Base-by-base conservation (phyloP, 2,329 filamentous ascomycete species). In the Corynespora cassiicola region DNA sequence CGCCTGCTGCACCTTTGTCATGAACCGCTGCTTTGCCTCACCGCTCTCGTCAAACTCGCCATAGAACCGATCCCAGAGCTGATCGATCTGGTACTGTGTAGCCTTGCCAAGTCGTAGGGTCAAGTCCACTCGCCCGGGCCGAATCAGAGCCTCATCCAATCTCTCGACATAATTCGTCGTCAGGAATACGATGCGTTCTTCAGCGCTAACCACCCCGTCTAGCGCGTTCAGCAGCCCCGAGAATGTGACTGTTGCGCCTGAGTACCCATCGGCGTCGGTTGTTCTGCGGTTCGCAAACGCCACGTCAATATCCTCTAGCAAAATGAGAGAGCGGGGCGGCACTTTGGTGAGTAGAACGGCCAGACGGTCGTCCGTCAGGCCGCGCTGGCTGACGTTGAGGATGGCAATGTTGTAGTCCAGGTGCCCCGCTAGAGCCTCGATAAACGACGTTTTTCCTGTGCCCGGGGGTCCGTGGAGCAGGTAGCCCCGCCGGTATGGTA, bases 31-130 rank as follows among this genome's bases (percentile, higher is more conserved):
- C 56, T 84, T 83, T 14, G 83, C 80, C 5, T 71, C 68, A 11
- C 84, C 83, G 37, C 83, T 78, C 1, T 58, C 52, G 60, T 96
- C 91, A 16, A 89, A 74, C 21, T 95, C 88, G 4, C 87, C 87
- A 61, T 97, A 99, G 73, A 97, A 99, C 14, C 94, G 84, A 66
- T 95, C 87, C 90, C 92, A 99, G 72, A 99, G 87, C 67, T 86
- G 78, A 10, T 75, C 81, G 12, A 95, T 91, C 70, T 97, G 94
- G 65, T 88, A 87, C 42, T 83, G 78, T 3, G 88, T 92, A 20
- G 92, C 90, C 68, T 96, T 88, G 23, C 91, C 92, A 31, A 99
- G 86, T 37, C 89, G 82, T 3, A 95, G 81, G 52, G 89, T 94
- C 86, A 97, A 87, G 68, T 99, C 94, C 1, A 99, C 90, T 31